phyloP scores from a whole-genome alignment of 2,329 filamentous ascomycete genomes.

The Colletotrichum limetticola region DNA sequence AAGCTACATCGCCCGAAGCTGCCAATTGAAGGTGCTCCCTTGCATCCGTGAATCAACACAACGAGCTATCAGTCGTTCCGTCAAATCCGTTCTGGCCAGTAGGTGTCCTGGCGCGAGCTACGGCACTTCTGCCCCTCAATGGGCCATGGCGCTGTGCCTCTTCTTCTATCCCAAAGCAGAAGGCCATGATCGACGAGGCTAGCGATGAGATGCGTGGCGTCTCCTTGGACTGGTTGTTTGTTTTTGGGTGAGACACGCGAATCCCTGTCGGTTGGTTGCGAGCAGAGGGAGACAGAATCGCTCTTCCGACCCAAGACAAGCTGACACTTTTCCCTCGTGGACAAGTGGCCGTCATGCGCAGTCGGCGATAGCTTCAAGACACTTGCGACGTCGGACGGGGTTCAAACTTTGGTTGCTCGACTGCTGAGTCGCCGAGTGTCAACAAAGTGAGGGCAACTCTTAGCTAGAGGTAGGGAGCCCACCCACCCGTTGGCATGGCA shows the following conservation, averaged over 20 bases:
- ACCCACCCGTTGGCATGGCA: slow-evolving; percentile 29
- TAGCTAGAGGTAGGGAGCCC: background rate
- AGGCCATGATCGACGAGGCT: slow-evolving; percentile 24
- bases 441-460: background rate
- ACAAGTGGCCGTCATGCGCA: slow-evolving; percentile 4
- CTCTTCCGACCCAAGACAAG: background rate
- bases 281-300: slow-evolving; percentile 9
- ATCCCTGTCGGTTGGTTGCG: slow-evolving; percentile 24
- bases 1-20: background rate
- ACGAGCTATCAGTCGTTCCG: slow-evolving; percentile 19
- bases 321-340: background rate
- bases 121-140: background rate
- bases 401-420: background rate
- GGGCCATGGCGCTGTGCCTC: background rate
- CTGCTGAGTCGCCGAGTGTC: background rate
- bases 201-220: slow-evolving; percentile 28
- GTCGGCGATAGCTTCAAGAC: slow-evolving; percentile 23
- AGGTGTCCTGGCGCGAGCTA: slow-evolving; percentile 4
- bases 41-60: slow-evolving; percentile 25
- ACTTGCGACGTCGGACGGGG: background rate
- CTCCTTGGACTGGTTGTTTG: background rate
- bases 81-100: background rate
- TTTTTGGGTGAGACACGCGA: slow-evolving; percentile 26
- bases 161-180: slow-evolving; percentile 6
- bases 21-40: slow-evolving; percentile 19